Evolutionary conservation across 2,329 filamentous ascomycete genomes (phyloP).

Genomic region (Xylariaceae sp.): DNA sequence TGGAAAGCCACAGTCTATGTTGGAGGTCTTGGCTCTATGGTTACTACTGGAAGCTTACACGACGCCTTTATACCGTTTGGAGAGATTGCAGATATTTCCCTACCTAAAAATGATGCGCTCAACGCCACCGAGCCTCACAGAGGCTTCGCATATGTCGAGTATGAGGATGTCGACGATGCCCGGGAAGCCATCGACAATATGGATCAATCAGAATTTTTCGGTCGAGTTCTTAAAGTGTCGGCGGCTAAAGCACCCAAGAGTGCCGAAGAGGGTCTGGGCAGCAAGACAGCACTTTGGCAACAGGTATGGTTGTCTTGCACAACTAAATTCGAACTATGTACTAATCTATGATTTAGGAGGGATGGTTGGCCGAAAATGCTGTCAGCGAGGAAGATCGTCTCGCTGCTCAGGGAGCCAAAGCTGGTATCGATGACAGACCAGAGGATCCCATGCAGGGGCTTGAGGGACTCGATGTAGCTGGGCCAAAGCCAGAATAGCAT

Average conservation of each 20-base stretch:
- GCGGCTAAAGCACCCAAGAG: slow-evolving; percentile 90
- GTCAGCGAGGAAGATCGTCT: slow-evolving; percentile 74
- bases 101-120: slow-evolving; percentile 82
- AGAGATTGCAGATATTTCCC: slow-evolving; percentile 84
- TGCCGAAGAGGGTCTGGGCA: slow-evolving; percentile 79
- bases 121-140: slow-evolving; percentile 76
- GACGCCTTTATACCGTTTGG: slow-evolving; percentile 96
- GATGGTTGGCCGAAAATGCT: slow-evolving; percentile 85
- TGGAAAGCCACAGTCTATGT: slow-evolving; percentile 92
- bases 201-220: slow-evolving; percentile 95
- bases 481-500: slow-evolving; percentile 69
- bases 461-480: slow-evolving; percentile 89
- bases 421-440: slow-evolving; percentile 46
- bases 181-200: slow-evolving; percentile 98
- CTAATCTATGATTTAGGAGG: slow-evolving; percentile 59
- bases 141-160: slow-evolving; percentile 96
- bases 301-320: slow-evolving; percentile 59
- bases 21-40: slow-evolving; percentile 76
- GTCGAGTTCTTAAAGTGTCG: slow-evolving; percentile 85
- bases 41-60: slow-evolving; percentile 71
- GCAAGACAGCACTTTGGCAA: slow-evolving; percentile 94
- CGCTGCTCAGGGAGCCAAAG: slow-evolving; percentile 50
- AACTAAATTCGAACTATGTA: slow-evolving; percentile 9
- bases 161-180: slow-evolving; percentile 78
- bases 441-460: slow-evolving; percentile 94